phyloP scores from a whole-genome alignment of 441 rosid species.

The Geranium incanum region DNA sequence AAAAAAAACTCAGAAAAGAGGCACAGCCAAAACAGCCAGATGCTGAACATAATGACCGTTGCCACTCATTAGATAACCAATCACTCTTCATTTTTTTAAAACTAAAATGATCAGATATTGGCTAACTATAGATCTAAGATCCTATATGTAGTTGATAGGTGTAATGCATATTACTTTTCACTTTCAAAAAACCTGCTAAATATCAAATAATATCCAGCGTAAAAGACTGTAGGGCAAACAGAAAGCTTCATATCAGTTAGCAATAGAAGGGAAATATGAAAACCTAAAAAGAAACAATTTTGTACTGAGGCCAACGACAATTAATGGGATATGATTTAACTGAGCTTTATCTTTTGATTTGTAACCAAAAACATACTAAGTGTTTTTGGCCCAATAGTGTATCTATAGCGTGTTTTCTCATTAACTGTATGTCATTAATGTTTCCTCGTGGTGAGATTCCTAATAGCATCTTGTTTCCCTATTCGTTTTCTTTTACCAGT shows the following conservation, averaged over 20 bases:
- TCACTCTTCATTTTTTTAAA: not conserved
- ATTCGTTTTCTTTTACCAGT: too few relatives aligned
- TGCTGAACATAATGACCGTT: not conserved
- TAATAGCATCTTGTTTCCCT: too few relatives aligned
- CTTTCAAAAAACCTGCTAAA: not conserved
- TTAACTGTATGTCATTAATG: too few relatives aligned
- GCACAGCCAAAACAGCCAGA: conserved; percentile 12
- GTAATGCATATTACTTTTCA: conserved; percentile 3
- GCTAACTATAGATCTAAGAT: not conserved
- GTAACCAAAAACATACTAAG: not conserved
- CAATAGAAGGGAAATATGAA: not conserved
- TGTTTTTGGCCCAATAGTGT: too few relatives aligned
- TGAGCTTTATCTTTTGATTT: not conserved
- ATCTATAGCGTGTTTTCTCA: too few relatives aligned
- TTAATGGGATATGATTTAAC: conserved; percentile 3
- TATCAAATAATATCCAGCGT: not conserved
- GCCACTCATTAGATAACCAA: not conserved
- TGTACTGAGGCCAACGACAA: not conserved
- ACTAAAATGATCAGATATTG: not conserved
- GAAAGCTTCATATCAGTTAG: not conserved
- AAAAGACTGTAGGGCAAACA: not conserved
- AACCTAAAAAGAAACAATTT: not conserved
- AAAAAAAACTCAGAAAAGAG: conserved; percentile 6
- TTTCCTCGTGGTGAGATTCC: too few relatives aligned
- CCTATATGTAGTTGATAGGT: not conserved